Base-by-base conservation (phyloP, 2,329 filamentous ascomycete genomes). In the Ascocoryne sarcoides region DNA sequence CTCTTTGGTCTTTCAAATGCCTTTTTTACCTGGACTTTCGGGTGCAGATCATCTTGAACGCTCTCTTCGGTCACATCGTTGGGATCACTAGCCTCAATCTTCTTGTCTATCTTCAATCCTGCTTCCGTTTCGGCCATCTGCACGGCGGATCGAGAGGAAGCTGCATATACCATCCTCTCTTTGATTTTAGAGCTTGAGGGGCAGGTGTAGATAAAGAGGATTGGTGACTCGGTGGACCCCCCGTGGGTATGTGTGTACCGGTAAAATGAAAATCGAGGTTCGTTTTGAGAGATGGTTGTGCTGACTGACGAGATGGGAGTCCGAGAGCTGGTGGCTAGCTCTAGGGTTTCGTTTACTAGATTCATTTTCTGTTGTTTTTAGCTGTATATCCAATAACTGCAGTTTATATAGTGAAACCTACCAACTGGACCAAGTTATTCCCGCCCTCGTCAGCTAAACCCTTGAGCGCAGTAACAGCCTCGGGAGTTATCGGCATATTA, bases 131-230 rank as follows among this genome's bases (percentile, higher is more conserved):
- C 75, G 14, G 84, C 84, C 23, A 80, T 60, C n/a, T 67, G 63
- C 20, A 88, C 66, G 3, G 85, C 82, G 17, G 76, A 73, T 9
- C 75, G 68, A 63, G 79, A 80, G 67, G 79, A 80, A 18, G 80
- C 66, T 23, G 85, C 84, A 60, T 92, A 92, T 56, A 92, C 63
- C 86, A 93, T 93, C 48, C 84, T 73, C 63, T 84, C 82, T 66
- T 86, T 89, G 66, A 92, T 84, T 38, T 74, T 67, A 63, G 79
- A 84, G 38, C 71, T 76, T 0, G 74, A 66, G 1, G 86, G 86
- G 60, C 84, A 88, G 4, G 84, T 90, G 65, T 88, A 90, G 58
- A 92, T 78, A 66, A 92, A 92, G 4, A 90, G 68, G 35, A 90
- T 66, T 2, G 79, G 76, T 40, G 68, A 71, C 38, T 68, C 65